Evolutionary conservation across 106 monocot genomes (phyloP), one percentile per base, ranked within the genome.

Genomic region (Dendrobium catenatum): DNA sequence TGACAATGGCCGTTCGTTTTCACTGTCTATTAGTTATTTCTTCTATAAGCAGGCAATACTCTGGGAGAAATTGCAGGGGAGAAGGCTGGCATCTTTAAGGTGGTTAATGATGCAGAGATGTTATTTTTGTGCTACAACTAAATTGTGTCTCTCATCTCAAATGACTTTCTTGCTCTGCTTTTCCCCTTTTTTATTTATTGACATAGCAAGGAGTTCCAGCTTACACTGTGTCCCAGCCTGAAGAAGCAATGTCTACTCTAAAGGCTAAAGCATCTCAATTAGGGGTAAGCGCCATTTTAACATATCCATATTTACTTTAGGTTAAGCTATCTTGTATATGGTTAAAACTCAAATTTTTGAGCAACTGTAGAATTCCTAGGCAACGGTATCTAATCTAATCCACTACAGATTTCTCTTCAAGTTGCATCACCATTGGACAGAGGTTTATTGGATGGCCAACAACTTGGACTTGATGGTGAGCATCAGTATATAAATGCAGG

Each of bases 1-100:
- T 56, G 56, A 56, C 13, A 4, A 16, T 19, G 3, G 3, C 13
- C 2, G 13, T 7, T 56, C 15, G 40, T 72, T 72, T 72, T 72
- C 2, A 18, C 59, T 43, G 49, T 54, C 59, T 79, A 7, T 44
- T 22, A 58, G 10, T 31, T 5, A 37, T 43, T 83, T 51, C 37
- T 24, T 48, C 11, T 48, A 76, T 80, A 26, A 79, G 37, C 89
- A 98, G 98, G 98, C 74, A 87, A 98, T 85, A 95, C 98, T 17
- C 81, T 98, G 26, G 84, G 81, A 47, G 83, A 95, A 82, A 98
- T 98, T 89, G 98, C 98, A 41, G 92, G 93, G 67, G 95, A 98
- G 87, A 98, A 98, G 75, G 95, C 98, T 84, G 98, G 98, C 27
- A 98, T 98, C 61, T 91, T 98, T 80, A 98, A 98, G 98, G 98